Evolutionary conservation across 2,329 filamentous ascomycete species (phyloP), one percentile per base, ranked within the genome.

Genomic region (Onygenales sp.): DNA sequence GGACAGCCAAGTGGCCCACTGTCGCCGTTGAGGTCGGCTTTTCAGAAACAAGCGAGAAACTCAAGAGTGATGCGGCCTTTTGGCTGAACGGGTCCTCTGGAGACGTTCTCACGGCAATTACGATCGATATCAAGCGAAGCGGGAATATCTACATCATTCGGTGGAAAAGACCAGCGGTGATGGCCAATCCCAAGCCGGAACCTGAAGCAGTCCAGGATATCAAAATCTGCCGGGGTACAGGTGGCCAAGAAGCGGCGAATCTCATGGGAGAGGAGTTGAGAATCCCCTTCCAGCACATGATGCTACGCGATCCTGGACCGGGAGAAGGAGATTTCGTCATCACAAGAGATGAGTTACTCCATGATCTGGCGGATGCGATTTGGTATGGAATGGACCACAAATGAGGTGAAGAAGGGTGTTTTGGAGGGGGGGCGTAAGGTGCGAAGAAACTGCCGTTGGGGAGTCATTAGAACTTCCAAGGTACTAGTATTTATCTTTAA

Each of bases 241-340:
- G 41, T 32, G 17, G 44, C 7, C 3, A 43, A 41, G 13, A 43
- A 41, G 13, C 13, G 7, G 31, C 48, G 10, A 13, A 5, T 5
- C 8, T 50, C 2, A 43, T n/a, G 3, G 48, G 43, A 35, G 38
- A 47, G 31, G 43, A 39, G 2, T 17, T 54, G 2, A 35, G 5
- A 11, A 52, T 54, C 8, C 38, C 46, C 9, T 57, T 52, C 17
- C 45, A 46, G 1, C 6, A 43, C n/a, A 38, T 56, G 7, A 11
- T 46, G 36, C 43, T 50, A 10, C 31, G 55, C 8, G 33, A 47
- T 32, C 42, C 55, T 14, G 39, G 8, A 13, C 32, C 13, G 4
- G 46, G 46, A 2, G 54, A 56, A 10, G 36, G 27, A 6, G 56
- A 56, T 43, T 52, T 56, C 13, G 17, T 56, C 5, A 50, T 56